Percentiles rank a stretch among this genome's conserved stretches.
Evolutionary conservation across 768 basidiomycete species (phyloP).

Genomic region (Suillus subluteus): DNA sequence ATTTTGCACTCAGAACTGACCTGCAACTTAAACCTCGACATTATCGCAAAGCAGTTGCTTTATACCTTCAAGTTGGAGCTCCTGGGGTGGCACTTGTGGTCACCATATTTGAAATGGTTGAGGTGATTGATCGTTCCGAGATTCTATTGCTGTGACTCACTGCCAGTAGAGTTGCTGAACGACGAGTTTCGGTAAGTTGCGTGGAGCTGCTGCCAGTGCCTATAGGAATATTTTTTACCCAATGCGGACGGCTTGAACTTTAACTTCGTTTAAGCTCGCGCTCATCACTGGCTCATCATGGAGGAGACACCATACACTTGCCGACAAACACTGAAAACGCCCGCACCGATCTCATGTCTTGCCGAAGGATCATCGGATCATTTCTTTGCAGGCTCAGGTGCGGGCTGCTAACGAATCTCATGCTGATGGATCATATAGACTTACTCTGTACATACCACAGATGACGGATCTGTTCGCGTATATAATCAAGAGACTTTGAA

Average conservation of each 20-base stretch:
- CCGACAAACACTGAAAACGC: constrained; percentile 40
- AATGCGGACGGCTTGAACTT: background rate
- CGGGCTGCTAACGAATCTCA: constrained; percentile 13
- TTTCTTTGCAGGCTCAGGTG: constrained; percentile 69
- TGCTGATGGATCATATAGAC: constrained; percentile 6
- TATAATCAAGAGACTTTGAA: constrained; percentile 63
- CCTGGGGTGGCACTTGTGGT: constrained; percentile 31
- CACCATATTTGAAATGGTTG: background rate
- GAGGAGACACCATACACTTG: constrained; percentile 14
- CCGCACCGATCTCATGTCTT: constrained; percentile 57
- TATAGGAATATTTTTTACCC: background rate
- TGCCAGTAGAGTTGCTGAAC: background rate
- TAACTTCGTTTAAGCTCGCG: background rate
- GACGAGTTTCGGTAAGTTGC: background rate
- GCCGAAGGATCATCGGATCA: constrained; percentile 50
- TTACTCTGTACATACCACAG: constrained; percentile 25
- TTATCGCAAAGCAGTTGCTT: constrained; percentile 57
- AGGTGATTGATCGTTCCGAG: background rate
- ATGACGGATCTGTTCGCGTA: constrained; percentile 71
- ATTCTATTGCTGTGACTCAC: no score
- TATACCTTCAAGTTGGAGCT: constrained; percentile 51
- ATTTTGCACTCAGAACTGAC: constrained; percentile 44
- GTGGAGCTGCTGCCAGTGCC: no score
- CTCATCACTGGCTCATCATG: background rate
- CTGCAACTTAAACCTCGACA: constrained; percentile 91